These are phyloP conservation scores for Primulina eburnea DNA, from an alignment of 257 asterid species.

Conservation along the genomic window DNA sequence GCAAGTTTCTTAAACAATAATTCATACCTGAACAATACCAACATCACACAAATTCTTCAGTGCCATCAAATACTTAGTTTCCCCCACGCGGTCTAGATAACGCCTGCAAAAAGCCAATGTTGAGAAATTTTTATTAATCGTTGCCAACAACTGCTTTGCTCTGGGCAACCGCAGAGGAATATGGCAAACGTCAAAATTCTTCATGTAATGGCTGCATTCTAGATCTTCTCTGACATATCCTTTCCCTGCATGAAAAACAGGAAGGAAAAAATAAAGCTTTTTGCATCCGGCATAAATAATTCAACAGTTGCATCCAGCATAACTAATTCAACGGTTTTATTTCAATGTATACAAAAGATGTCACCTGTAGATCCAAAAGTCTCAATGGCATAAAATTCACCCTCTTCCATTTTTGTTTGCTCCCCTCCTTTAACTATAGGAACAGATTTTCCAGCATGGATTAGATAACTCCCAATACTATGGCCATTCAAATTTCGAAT, in stretches of 20 bases:
- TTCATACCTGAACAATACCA: conserved; percentile 83
- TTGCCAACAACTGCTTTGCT: conserved; percentile 87
- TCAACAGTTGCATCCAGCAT: not conserved
- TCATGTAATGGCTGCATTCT: conserved; percentile 99
- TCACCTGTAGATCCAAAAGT: conserved; percentile 97
- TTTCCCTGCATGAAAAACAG: conserved; percentile 54
- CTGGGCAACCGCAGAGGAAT: conserved; percentile 84
- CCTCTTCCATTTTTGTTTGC: conserved; percentile 99
- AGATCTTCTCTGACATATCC: conserved; percentile 96
- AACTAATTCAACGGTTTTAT: not conserved
- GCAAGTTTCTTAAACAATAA: not conserved
- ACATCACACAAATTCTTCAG: conserved; percentile 91
- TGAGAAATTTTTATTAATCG: conserved; percentile 86
- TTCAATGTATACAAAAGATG: not conserved
- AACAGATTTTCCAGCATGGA: conserved; percentile 98
- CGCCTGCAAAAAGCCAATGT: conserved; percentile 97
- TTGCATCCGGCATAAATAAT: conserved; percentile 15
- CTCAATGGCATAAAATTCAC: conserved; percentile 95
- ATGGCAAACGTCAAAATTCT: conserved; percentile 91
- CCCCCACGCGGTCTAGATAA: conserved; percentile 88
- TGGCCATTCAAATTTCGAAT: conserved; percentile 95
- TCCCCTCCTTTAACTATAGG: conserved; percentile 98
- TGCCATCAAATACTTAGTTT: conserved; percentile 92
- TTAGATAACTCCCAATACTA: conserved; percentile 87
- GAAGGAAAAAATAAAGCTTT: conserved; percentile 4